Conservation (phyloP, 139 green algal species). For the Raphidocelis subcapitata region DNA sequence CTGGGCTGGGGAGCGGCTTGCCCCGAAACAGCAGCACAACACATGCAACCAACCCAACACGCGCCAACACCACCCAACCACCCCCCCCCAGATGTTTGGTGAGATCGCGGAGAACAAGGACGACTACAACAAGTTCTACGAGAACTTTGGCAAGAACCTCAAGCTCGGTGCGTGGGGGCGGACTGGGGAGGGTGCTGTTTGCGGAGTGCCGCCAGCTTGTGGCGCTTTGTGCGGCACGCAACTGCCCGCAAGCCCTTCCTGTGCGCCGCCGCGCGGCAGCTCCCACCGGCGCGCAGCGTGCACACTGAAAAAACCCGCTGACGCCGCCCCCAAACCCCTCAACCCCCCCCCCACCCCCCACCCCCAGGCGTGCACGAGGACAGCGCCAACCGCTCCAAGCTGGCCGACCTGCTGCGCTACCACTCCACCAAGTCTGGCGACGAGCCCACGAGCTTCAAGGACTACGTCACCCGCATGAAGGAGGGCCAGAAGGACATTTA, state of each 20-base stretch:
- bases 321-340: too few relatives aligned
- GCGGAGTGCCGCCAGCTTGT: constrained; percentile 67
- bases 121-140: constrained; percentile 99
- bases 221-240: constrained; percentile 36
- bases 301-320: constrained; percentile 38
- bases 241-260: too few relatives aligned
- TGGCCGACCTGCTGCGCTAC: constrained; percentile 95
- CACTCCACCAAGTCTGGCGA: constrained; percentile 98
- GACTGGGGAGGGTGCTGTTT: constrained; percentile 1
- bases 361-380: constrained; percentile 98
- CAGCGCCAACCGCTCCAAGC: constrained; percentile 94
- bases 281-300: not conserved
- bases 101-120: constrained; percentile 99
- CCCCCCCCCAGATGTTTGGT: constrained; percentile 69
- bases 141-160: constrained; percentile 99
- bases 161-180: too few relatives aligned
- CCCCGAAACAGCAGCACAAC: too few relatives aligned
- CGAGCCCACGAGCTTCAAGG: constrained; percentile 97
- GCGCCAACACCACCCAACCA: too few relatives aligned
- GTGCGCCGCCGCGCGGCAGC: not conserved
- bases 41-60: too few relatives aligned
- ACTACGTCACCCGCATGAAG: constrained; percentile 99
- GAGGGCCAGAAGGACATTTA: constrained; percentile 97
- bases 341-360: too few relatives aligned
- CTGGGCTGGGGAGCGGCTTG: too few relatives aligned